These are phyloP conservation scores for Pichia sp. DNA, from an alignment of 1,139 yeast species.

Conservation along the genomic window DNA sequence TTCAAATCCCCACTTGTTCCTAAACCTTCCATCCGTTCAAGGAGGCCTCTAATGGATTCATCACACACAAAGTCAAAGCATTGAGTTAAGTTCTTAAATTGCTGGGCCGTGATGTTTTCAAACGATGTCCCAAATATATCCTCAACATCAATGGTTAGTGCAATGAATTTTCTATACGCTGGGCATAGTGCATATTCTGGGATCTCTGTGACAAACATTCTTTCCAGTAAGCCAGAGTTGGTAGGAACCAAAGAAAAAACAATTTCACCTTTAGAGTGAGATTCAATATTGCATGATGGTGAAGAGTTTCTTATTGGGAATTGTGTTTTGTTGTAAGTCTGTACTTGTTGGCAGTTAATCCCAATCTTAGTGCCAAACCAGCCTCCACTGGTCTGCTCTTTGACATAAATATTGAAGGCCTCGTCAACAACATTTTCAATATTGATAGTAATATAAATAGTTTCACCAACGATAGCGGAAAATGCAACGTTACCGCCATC, in stretches of 20 bases:
- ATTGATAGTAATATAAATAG: constrained; percentile 3
- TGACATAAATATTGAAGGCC: constrained; percentile 9
- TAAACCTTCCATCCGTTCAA: constrained; percentile 5
- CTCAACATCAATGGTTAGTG: constrained; percentile 16
- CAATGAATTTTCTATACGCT: constrained; percentile 14
- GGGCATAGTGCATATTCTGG: constrained; percentile 17
- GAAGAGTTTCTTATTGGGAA: neutral
- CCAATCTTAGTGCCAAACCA: constrained; percentile 19
- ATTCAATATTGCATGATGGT: constrained; percentile 9
- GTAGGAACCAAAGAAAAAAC: constrained; percentile 7
- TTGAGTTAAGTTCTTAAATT: constrained; percentile 22
- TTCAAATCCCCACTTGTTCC: constrained; percentile 10
- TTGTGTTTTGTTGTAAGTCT: neutral
- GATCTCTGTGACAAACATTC: constrained; percentile 13
- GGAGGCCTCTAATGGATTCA: neutral
- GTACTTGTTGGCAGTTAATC: constrained; percentile 9
- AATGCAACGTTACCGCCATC: constrained; percentile 7
- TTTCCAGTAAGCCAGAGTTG: constrained; percentile 10
- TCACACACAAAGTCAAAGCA: constrained; percentile 22
- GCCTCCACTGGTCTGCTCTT: constrained; percentile 13
- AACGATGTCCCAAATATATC: constrained; percentile 21
- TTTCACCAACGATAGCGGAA: constrained; percentile 18
- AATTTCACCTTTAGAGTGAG: constrained; percentile 9
- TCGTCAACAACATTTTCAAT: constrained; percentile 16
- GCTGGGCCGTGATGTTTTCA: constrained; percentile 19